phyloP scores from a whole-genome alignment of 176 grass and related monocot genomes.

The Paspalum notatum region DNA sequence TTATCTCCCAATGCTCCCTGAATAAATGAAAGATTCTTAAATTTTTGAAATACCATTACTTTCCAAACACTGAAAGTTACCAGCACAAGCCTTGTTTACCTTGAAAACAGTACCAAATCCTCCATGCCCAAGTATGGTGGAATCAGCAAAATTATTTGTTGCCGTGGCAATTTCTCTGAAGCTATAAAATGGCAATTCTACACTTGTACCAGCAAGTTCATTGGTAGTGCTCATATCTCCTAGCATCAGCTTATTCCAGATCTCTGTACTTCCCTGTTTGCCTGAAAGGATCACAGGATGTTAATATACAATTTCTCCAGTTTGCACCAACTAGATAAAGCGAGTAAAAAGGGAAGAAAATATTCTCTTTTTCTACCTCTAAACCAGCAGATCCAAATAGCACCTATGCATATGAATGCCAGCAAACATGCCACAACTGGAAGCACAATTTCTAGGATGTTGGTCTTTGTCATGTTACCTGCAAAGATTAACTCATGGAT shows the following conservation, averaged over 20 bases:
- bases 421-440: conserved; percentile 24
- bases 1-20: conserved; percentile 40
- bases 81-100: conserved; percentile 24
- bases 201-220: conserved; percentile 5
- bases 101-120: conserved; percentile 74
- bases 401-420: conserved; percentile 26
- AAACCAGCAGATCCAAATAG: conserved; percentile 23
- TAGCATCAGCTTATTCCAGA: not conserved
- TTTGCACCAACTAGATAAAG: not conserved
- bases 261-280: not conserved
- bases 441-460: conserved; percentile 17
- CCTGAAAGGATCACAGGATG: conserved; percentile 15
- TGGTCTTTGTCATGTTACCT: conserved; percentile 17
- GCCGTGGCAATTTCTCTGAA: conserved; percentile 43
- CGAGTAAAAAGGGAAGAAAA: not conserved
- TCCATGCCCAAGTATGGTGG: conserved; percentile 60
- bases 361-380: conserved; percentile 30
- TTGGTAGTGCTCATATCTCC: not conserved
- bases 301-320: not conserved
- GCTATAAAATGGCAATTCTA: conserved; percentile 19
- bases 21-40: not conserved
- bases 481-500: conserved; percentile 20
- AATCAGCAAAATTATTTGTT: conserved; percentile 57
- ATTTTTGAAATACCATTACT: not conserved
- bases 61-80: not conserved